Evolutionary conservation across 495 filamentous ascomycete genomes (phyloP).

Genomic region (Penicillium mononematosum): DNA sequence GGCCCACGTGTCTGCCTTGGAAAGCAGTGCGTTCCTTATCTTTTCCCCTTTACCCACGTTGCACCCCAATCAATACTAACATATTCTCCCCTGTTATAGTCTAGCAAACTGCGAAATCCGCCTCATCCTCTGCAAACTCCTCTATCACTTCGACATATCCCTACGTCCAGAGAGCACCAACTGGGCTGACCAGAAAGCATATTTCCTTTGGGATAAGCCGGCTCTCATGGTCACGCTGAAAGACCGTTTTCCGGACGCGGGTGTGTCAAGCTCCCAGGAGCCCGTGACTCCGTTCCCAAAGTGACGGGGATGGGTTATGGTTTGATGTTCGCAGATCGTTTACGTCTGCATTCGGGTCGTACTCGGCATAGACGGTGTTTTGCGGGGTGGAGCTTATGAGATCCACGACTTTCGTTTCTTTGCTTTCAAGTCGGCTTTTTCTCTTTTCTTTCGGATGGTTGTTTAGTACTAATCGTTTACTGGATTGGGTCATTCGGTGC

Average conservation of each 20-base stretch:
- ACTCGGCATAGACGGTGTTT: neutral
- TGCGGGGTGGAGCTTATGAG: neutral
- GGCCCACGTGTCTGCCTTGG: slow-evolving; percentile 47
- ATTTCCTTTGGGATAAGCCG: slow-evolving; percentile 48
- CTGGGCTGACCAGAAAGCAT: slow-evolving; percentile 45
- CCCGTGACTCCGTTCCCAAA: neutral
- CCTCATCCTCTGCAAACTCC: slow-evolving; percentile 49
- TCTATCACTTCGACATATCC: slow-evolving; percentile 54
- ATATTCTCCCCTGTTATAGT: slow-evolving; percentile 18
- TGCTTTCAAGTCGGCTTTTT: neutral
- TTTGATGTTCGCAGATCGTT: neutral
- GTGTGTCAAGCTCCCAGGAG: neutral
- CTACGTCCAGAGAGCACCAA: slow-evolving; percentile 31
- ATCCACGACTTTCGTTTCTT: neutral
- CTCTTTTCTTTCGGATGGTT: neutral
- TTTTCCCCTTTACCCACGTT: neutral
- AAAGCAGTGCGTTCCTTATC: slow-evolving; percentile 30
- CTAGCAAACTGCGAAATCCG: slow-evolving; percentile 58
- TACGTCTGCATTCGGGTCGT: neutral
- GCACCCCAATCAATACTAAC: neutral
- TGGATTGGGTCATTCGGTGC: no score
- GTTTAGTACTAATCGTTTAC: neutral
- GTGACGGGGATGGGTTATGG: neutral
- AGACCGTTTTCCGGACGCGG: slow-evolving; percentile 4
- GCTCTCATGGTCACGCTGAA: slow-evolving; percentile 31